A percentile compares a stretch with the other conserved stretches of the same genome.
Conservation (phyloP, 2,329 filamentous ascomycete genomes). For the Juglanconis sp. region DNA sequence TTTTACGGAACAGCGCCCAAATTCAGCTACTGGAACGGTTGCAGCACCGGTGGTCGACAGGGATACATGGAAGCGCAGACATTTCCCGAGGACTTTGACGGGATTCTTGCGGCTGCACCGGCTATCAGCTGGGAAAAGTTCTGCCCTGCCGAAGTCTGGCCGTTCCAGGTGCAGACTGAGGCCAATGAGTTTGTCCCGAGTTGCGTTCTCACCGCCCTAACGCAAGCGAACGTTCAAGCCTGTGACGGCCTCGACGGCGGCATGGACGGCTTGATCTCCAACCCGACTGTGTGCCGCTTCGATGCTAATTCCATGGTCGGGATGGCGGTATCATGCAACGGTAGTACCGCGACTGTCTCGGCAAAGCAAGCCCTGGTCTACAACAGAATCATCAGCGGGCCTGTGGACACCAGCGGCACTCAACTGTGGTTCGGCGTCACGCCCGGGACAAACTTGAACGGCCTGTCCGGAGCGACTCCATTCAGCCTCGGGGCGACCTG, state of each 20-base stretch:
- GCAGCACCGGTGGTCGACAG: conserved; percentile 54
- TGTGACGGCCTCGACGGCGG: conserved; percentile 44
- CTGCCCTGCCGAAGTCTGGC: conserved; percentile 8
- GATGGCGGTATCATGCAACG: conserved; percentile 20
- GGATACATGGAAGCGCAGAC: conserved; percentile 46
- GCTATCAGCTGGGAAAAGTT: conserved; percentile 37
- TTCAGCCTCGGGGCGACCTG: not conserved
- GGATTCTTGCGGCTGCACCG: conserved; percentile 45
- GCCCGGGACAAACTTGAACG: not conserved
- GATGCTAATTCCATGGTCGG: conserved; percentile 28
- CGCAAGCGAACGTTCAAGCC: conserved; percentile 33
- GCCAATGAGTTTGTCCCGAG: conserved; percentile 29
- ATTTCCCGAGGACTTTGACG: conserved; percentile 53
- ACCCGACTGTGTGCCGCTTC: conserved; percentile 34
- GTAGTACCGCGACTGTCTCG: not conserved
- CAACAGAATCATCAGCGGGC: not conserved
- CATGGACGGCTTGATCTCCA: conserved; percentile 40
- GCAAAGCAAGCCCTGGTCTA: not conserved
- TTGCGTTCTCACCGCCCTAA: conserved; percentile 36
- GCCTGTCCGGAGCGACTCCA: not conserved
- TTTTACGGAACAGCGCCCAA: conserved; percentile 44
- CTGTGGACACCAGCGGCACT: not conserved
- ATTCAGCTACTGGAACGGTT: conserved; percentile 53
- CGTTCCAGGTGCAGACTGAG: conserved; percentile 34
- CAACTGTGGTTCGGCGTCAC: not conserved